phyloP scores from a whole-genome alignment of 768 basidiomycete species.

The Termitomyces sp. region DNA sequence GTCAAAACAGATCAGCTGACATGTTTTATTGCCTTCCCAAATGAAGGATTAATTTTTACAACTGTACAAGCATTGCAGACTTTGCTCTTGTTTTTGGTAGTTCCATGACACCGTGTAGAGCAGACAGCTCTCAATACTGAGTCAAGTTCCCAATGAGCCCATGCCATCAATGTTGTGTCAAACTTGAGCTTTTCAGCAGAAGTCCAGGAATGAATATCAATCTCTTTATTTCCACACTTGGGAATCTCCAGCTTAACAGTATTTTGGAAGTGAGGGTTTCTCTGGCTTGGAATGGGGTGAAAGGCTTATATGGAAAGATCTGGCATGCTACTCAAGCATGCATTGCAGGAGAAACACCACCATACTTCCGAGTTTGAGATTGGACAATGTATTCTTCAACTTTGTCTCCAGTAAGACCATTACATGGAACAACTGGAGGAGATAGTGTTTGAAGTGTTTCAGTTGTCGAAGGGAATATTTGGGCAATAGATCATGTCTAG shows the following conservation, averaged over 20 bases:
- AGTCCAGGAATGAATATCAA: background rate
- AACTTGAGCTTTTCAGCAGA: background rate
- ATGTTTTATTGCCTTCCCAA: background rate
- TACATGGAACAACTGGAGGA: background rate
- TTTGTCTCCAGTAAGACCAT: too few species aligned
- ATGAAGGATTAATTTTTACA: background rate
- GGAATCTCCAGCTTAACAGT: background rate
- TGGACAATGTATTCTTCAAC: background rate
- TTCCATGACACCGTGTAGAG: background rate
- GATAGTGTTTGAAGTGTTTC: background rate
- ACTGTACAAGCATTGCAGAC: background rate
- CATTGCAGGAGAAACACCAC: background rate
- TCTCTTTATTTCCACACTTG: background rate
- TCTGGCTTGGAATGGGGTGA: background rate
- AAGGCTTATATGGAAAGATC: background rate
- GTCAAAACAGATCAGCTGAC: too few species aligned
- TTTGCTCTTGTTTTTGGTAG: background rate
- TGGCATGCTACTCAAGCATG: background rate
- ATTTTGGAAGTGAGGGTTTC: background rate
- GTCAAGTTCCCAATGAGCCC: background rate
- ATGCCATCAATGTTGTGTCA: background rate
- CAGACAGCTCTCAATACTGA: background rate
- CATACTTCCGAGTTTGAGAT: background rate
- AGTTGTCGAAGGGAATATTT: background rate
- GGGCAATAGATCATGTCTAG: background rate